These are phyloP conservation scores for Cladosporium phlei DNA, from an alignment of 2,329 filamentous ascomycete genomes.

Conservation along the genomic window DNA sequence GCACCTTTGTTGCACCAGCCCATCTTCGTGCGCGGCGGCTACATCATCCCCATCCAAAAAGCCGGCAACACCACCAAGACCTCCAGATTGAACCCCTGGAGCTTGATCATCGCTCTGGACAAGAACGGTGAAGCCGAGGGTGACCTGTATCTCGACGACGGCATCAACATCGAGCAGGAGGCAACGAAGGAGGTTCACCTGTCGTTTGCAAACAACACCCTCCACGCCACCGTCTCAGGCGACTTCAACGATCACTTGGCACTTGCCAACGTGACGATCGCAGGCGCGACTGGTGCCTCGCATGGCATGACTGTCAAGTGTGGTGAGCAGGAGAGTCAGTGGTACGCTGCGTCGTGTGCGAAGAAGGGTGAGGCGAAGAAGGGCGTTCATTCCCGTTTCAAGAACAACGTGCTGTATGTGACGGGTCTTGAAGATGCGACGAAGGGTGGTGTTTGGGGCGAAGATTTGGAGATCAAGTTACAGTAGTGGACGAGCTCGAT, in stretches of 20 bases:
- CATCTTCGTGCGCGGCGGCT: constrained; percentile 22
- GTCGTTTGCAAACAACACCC: constrained; percentile 19
- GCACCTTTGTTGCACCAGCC: constrained; percentile 24
- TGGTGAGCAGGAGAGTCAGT: background rate
- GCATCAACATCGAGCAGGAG: constrained; percentile 22
- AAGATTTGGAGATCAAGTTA: constrained; percentile 14
- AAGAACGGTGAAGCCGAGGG: constrained; percentile 19
- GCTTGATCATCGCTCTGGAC: constrained; percentile 24
- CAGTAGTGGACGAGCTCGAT: no score
- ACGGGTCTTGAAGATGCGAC: constrained; percentile 17
- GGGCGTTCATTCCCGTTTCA: constrained; percentile 12
- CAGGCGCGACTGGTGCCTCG: constrained; percentile 13
- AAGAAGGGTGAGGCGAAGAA: background rate
- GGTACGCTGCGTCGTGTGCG: background rate
- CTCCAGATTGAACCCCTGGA: constrained; percentile 20
- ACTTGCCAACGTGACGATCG: constrained; percentile 29
- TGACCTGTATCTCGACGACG: constrained; percentile 26
- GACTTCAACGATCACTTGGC: constrained; percentile 19
- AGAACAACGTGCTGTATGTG: constrained; percentile 17
- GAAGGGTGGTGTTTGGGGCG: constrained; percentile 17
- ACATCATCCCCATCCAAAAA: constrained; percentile 23
- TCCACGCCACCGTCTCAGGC: constrained; percentile 22
- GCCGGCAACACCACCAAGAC: constrained; percentile 23
- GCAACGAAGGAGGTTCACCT: constrained; percentile 24
- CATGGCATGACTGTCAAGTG: background rate